Evolutionary conservation across 805 yeast species (phyloP).

Genomic region (Wickerhamomyces queroliae): DNA sequence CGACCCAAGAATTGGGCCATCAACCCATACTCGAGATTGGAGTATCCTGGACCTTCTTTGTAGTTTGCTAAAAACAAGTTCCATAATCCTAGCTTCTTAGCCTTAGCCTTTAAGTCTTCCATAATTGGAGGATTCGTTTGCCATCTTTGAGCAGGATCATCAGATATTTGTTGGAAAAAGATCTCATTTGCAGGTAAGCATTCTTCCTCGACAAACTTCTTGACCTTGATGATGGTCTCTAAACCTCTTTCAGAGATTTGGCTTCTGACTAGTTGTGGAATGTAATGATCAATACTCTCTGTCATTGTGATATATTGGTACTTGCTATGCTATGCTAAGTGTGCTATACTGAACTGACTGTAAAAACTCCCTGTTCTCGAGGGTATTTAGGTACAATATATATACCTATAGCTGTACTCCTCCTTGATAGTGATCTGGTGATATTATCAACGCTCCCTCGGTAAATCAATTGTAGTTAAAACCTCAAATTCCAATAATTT

Average conservation of each 20-base stretch:
- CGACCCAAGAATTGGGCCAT: constrained; percentile 61
- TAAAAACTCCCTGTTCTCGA: too few species aligned
- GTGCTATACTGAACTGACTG: too few species aligned
- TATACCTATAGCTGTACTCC: too few species aligned
- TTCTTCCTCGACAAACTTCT: constrained; percentile 49
- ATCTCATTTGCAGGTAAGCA: constrained; percentile 51
- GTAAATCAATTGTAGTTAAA: too few species aligned
- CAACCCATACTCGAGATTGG: constrained; percentile 58
- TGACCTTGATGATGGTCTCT: constrained; percentile 29
- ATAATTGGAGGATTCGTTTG: constrained; percentile 37
- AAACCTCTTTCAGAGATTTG: constrained; percentile 28
- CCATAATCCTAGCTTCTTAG: constrained; percentile 51
- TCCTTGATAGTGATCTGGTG: too few species aligned
- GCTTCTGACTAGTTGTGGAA: constrained; percentile 30
- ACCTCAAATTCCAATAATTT: too few species aligned
- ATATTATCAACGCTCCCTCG: too few species aligned
- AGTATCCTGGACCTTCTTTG: constrained; percentile 47
- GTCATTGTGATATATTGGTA: neutral
- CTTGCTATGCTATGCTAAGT: neutral
- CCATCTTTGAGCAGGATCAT: constrained; percentile 42
- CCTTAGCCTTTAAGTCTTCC: constrained; percentile 47
- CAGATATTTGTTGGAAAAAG: constrained; percentile 33
- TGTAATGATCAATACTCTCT: constrained; percentile 18
- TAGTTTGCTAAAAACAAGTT: constrained; percentile 47
- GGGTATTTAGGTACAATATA: too few species aligned